Base-by-base conservation (phyloP, 805 yeast genomes). In the Candida boleticola region DNA sequence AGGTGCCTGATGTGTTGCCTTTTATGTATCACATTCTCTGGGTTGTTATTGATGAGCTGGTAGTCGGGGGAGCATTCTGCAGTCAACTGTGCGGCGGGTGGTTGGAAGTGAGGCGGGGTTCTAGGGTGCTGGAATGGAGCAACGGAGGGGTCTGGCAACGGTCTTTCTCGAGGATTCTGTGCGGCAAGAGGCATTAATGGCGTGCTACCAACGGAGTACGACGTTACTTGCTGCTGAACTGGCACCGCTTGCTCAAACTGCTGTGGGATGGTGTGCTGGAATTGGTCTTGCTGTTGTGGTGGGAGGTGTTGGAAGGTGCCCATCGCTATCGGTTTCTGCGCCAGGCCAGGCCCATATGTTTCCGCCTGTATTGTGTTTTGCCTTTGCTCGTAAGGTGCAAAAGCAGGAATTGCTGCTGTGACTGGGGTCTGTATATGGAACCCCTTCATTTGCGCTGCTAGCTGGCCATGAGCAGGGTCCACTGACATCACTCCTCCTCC, bases 361-460 rank as follows among this genome's bases (percentile, higher is more conserved):
- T 23, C 10, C 27, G 27, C 27, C 27, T 23, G 27, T 23, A 11
- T 7, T n/a, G n/a, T n/a, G n/a, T n/a, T n/a, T n/a, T n/a, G n/a
- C n/a, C n/a, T n/a, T 11, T 23, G 27, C 25, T 39, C 21, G 29
- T 17, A 14, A 14, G 39, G 23, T 13, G 39, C 39, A 36, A 40
- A 40, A 9, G 26, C 34, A 6, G 45, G 36, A 2, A 34, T 18
- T 5, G 31, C 9, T 16, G 33, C 43, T 13, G 43, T 17, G 23
- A 29, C 19, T 5, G 46, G 46, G 23, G 46, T 43, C 17, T 39
- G 38, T 10, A 43, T 22, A 33, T 43, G 46, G 33, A 43, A 43
- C 26, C 35, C 31, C 19, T 40, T 43, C 31, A 43, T 32, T 16
- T 38, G 29, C 11, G 43, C 27, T 6, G 46, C 21, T 7, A 43